phyloP scores from a whole-genome alignment of 257 asterid species.

The Fraxinus cuspidata region DNA sequence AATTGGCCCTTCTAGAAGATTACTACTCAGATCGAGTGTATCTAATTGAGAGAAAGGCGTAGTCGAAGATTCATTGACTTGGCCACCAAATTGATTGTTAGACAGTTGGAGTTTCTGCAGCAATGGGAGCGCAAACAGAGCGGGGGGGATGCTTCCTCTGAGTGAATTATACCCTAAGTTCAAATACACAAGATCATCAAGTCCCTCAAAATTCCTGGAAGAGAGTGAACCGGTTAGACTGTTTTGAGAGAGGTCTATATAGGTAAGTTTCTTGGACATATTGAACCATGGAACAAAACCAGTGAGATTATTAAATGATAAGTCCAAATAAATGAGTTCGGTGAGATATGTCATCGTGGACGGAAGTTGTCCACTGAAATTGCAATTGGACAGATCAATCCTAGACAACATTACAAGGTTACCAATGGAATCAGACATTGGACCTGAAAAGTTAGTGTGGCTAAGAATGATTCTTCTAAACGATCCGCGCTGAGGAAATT shows the following conservation, averaged over 20 bases:
- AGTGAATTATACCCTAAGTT: conserved; percentile 29
- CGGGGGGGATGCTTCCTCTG: conserved; percentile 28
- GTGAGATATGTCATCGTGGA: conserved; percentile 27
- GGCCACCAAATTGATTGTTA: conserved; percentile 35
- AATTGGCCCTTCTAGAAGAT: conserved; percentile 33
- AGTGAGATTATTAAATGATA: conserved; percentile 33
- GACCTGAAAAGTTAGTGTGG: conserved; percentile 34
- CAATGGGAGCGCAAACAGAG: conserved; percentile 38
- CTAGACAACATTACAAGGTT: conserved; percentile 33
- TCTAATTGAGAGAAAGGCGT: conserved; percentile 15
- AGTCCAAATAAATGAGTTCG: conserved; percentile 33
- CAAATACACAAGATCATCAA: conserved; percentile 21
- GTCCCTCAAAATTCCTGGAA: conserved; percentile 31
- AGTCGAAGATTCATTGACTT: neutral
- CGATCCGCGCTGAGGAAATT: conserved; percentile 22
- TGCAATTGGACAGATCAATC: conserved; percentile 30
- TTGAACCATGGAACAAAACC: conserved; percentile 39
- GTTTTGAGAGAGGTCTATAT: conserved; percentile 27
- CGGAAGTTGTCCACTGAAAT: conserved; percentile 37
- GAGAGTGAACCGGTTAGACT: conserved; percentile 30
- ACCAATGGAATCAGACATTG: conserved; percentile 34
- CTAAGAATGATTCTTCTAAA: conserved; percentile 24
- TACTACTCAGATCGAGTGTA: conserved; percentile 27
- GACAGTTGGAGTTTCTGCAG: conserved; percentile 33
- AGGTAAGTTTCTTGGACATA: conserved; percentile 27